Evolutionary conservation across 2,329 filamentous ascomycete species (phyloP).

Genomic region (Calycina herbarum): DNA sequence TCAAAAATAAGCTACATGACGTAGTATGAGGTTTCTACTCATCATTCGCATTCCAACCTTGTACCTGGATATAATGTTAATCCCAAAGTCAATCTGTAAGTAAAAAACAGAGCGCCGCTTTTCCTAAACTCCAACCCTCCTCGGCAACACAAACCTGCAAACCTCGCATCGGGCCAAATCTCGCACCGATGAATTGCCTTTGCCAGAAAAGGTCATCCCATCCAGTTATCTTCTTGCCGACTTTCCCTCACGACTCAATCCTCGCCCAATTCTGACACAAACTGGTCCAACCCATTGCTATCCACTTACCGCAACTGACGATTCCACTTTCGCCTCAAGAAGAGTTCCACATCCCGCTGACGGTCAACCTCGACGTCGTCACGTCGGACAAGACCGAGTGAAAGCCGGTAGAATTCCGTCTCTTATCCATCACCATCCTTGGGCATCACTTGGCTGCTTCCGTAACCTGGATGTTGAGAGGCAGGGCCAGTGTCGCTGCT

Average conservation of each 20-base stretch:
- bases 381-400: slow-evolving; percentile 2
- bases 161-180: background rate
- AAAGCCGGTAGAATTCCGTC: background rate
- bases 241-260: background rate
- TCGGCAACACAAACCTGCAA: background rate
- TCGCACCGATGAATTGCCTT: slow-evolving; percentile 5
- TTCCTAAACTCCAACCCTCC: background rate
- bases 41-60: too few relatives aligned
- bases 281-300: background rate
- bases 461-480: background rate
- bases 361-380: background rate
- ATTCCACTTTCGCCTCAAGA: background rate
- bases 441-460: background rate
- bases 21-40: too few relatives aligned
- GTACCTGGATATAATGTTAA: too few relatives aligned
- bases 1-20: too few relatives aligned
- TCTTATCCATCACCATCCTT: slow-evolving; percentile 1
- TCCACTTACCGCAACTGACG: background rate
- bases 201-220: background rate
- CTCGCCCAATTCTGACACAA: background rate
- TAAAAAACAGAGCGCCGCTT: too few relatives aligned
- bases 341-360: background rate
- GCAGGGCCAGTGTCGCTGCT: background rate
- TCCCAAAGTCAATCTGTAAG: too few relatives aligned
- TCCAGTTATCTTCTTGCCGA: background rate